Base-by-base conservation (phyloP, 192 early-diverging fungal genomes). In the Entomortierella chlamydospora region DNA sequence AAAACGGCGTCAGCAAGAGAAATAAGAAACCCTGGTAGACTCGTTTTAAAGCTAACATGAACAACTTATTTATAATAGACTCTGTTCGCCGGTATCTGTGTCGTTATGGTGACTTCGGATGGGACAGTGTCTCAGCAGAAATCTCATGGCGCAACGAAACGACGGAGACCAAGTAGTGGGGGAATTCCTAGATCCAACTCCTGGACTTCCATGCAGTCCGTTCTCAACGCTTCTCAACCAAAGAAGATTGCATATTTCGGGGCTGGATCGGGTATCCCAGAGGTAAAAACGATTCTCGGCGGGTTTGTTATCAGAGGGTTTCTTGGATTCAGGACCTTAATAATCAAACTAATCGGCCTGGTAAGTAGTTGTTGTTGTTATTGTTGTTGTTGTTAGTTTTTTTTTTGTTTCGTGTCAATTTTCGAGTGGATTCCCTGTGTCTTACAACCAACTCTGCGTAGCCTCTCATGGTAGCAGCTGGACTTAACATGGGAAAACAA, bases 241-340 rank as follows among this genome's bases (percentile, higher is more conserved):
- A 79, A 79, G 39, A 79, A 79, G 23, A 70, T 79, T 56, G 76
- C 76, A 17, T 79, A 79, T 18, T 79, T 79, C 22, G 68, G 76
- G 13, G 95, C 96, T 7, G 96, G 96, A 31, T 94, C 93, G 5
- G 96, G 96, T 50, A 93, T 96, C 33, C 91, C 96, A 23, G 96
- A 99, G 83, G 93, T 99, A 53, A 99, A 99, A 77, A 94, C 94
- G 8, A 97, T 97, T 37, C 78, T 98, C 45, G 93, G 96, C 28
- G 96, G 97, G 3, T 99, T 97, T 81, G 93, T 96, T 23, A 97
- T 99, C 51, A 87, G 93, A 47, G 91, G 93, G 34, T 99, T 99
- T 83, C 81, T 99, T 57, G 97, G 95, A 31, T 90, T 93, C 47
- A 90, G 93, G 83, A 98, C 97, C n/a, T 85, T 99, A 29, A 63